Evolutionary conservation across 2,329 filamentous ascomycete species (phyloP), one percentile per base, ranked within the genome.

Genomic region (Diaporthe capsici): DNA sequence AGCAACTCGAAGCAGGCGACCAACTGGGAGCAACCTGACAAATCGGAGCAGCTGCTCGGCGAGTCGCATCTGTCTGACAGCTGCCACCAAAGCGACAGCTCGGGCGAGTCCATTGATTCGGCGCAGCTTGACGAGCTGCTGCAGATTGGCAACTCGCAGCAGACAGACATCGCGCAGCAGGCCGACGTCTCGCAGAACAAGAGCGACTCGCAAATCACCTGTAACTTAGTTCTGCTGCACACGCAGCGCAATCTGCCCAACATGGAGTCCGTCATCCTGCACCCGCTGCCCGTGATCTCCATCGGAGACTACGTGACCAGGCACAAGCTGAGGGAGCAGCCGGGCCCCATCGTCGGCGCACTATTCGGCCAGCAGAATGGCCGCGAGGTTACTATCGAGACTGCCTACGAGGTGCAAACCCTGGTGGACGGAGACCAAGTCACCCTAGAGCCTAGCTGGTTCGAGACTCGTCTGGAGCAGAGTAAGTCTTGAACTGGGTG

Each of bases 251-350:
- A 42, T n/a, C 37, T 28, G 25, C 20, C 31, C 57, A 61, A 49
- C 6, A 77, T 77, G 76, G 73, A 75, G 70, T 72, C 74, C 44
- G 76, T 71, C 49, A 92, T 95, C 80, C 91, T 99, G 25, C 97
- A 99, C 82, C 97, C 97, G 37, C 92, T 99, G 67, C 96, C 98
- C 71, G 93, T 98, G 79, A 94, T 99, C 85, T 97, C 94, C 78
- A 97, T 99, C 81, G 98, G 96, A 80, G 97, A 99, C 85, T 97
- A 98, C 84, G 95, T 98, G 83, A 98, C 96, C 75, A 92, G 97
- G 76, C 96, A 98, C 84, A 94, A 93, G 1, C 89, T 98, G 74
- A 92, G 97, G 76, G 87, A 92, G 71, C 92, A 95, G 80, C 84
- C 87, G 25, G 94, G 94, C 0, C 95, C 95, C 22, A 90, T 98